phyloP scores from a whole-genome alignment of 2,329 filamentous ascomycete species.

The Apiospora malaysiana region DNA sequence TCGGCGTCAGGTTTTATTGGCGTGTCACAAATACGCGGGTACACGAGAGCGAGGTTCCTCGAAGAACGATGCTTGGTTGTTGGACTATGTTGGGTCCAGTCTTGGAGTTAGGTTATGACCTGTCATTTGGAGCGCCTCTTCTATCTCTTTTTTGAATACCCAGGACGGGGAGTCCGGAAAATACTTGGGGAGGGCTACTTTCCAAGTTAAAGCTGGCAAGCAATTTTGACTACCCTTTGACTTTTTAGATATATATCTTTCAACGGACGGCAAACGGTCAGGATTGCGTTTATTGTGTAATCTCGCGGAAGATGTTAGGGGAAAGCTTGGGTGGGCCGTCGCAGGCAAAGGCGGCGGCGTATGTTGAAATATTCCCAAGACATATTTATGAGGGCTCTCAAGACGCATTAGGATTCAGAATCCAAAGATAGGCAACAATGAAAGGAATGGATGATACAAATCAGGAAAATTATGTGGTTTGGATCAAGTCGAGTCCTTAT shows the following conservation, averaged over 20 bases:
- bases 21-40: not conserved
- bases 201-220: not conserved
- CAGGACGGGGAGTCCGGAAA: slow-evolving; percentile 3
- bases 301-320: slow-evolving; percentile 8
- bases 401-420: not conserved
- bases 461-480: not conserved
- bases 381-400: not conserved
- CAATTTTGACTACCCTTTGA: not conserved
- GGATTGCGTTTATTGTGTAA: slow-evolving; percentile 16
- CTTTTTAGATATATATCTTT: not conserved
- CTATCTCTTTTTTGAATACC: slow-evolving; percentile 7
- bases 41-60: not conserved
- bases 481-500: not conserved
- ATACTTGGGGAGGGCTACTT: not conserved
- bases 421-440: not conserved
- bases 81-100: not conserved
- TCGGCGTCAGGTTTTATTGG: slow-evolving; percentile 7
- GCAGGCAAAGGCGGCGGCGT: not conserved
- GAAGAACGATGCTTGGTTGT: not conserved
- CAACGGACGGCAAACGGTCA: not conserved
- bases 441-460: not conserved
- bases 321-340: not conserved
- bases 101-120: slow-evolving; percentile 4
- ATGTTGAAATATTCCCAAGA: not conserved
- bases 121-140: not conserved